A percentile compares a stretch with the other conserved stretches of the same genome.
Conservation (phyloP, 2,329 filamentous ascomycete genomes). For the Aspergillus sp. region DNA sequence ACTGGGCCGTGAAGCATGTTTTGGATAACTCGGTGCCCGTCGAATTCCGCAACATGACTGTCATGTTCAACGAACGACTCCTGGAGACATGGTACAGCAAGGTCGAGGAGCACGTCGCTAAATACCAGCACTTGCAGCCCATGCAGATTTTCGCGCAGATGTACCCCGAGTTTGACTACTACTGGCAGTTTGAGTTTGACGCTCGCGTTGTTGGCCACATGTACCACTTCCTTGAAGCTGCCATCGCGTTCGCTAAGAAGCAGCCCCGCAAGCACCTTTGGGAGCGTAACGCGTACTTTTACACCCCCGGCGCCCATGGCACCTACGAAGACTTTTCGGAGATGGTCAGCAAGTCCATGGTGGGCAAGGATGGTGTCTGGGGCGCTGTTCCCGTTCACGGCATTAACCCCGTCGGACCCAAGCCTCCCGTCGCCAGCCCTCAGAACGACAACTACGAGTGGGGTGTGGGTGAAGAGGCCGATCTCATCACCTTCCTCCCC, state of each 20-base stretch:
- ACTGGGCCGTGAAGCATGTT: conserved; percentile 60
- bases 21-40: conserved; percentile 20
- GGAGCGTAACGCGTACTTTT: conserved; percentile 74
- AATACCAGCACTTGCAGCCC: conserved; percentile 46
- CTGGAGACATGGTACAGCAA: conserved; percentile 25
- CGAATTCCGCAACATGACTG: conserved; percentile 32
- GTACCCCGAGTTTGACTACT: conserved; percentile 62
- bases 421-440: conserved; percentile 13
- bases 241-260: conserved; percentile 61
- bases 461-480: conserved; percentile 62
- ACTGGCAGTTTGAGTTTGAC: conserved; percentile 70
- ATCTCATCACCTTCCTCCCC: conserved; percentile 73
- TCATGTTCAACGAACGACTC: conserved; percentile 27
- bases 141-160: conserved; percentile 60
- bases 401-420: conserved; percentile 17
- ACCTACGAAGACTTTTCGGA: conserved; percentile 67
- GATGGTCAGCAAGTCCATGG: conserved; percentile 47
- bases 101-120: conserved; percentile 22
- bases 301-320: conserved; percentile 66
- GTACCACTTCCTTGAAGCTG: conserved; percentile 68
- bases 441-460: conserved; percentile 44
- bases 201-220: conserved; percentile 61
- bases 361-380: conserved; percentile 16
- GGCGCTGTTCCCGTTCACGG: conserved; percentile 16
- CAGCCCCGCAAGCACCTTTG: conserved; percentile 70